Evolutionary conservation across 2,329 filamentous ascomycete species (phyloP).

Genomic region (Bipolaris bicolor): DNA sequence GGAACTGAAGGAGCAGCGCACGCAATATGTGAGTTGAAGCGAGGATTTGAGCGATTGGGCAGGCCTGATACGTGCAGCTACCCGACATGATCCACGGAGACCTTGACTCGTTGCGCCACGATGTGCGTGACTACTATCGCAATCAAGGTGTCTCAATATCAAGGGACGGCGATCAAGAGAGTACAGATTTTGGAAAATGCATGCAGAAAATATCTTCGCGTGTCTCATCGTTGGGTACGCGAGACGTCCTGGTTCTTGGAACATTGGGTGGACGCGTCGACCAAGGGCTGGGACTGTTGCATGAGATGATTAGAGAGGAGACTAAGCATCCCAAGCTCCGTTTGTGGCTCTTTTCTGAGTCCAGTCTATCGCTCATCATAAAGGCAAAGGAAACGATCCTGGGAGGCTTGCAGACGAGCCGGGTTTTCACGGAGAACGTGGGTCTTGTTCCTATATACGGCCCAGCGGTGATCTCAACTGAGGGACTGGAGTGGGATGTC

Average conservation of each 20-base stretch:
- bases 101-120: conserved; percentile 77
- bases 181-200: conserved; percentile 88
- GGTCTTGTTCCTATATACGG: conserved; percentile 86
- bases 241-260: conserved; percentile 78
- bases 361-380: conserved; percentile 84
- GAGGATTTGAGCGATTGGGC: background rate
- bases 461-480: conserved; percentile 77
- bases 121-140: conserved; percentile 71
- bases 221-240: conserved; percentile 47
- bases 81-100: conserved; percentile 80
- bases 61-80: conserved; percentile 33
- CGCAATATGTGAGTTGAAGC: conserved; percentile 39
- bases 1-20: conserved; percentile 26
- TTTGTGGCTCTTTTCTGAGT: conserved; percentile 80
- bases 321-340: conserved; percentile 50
- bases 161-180: conserved; percentile 78
- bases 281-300: conserved; percentile 86
- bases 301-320: conserved; percentile 73
- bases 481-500: conserved; percentile 91
- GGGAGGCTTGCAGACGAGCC: conserved; percentile 59
- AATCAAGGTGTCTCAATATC: conserved; percentile 66
- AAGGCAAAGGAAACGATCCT: conserved; percentile 71
- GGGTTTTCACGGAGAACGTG: conserved; percentile 74
- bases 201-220: conserved; percentile 63
- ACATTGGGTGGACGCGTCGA: conserved; percentile 90